phyloP scores from a whole-genome alignment of 257 asterid species.

The Scutellaria minor region DNA sequence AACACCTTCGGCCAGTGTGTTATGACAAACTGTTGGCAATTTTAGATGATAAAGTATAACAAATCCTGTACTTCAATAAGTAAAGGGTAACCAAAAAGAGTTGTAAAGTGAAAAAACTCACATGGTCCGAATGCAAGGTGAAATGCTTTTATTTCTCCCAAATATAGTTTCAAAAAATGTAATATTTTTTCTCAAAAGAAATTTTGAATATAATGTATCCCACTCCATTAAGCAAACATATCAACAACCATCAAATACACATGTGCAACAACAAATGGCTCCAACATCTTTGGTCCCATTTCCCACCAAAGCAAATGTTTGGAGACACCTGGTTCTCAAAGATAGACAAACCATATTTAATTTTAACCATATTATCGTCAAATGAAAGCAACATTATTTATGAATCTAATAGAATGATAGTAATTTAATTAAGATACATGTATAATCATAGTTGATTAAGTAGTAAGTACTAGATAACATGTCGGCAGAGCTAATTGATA shows the following conservation, averaged over 20 bases:
- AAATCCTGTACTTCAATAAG: no score
- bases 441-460: background rate
- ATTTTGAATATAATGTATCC: no score
- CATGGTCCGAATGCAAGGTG: no score
- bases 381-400: conserved; percentile 25
- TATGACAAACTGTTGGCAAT: no score
- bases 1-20: no score
- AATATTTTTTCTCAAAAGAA: no score
- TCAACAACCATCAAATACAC: background rate
- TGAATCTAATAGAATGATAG: background rate
- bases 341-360: conserved; percentile 5
- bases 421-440: background rate
- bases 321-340: background rate
- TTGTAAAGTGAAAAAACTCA: no score
- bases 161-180: no score
- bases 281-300: conserved; percentile 24
- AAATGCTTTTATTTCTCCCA: no score
- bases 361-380: conserved; percentile 5
- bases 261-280: background rate
- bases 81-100: no score
- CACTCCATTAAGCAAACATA: background rate
- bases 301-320: conserved; percentile 15
- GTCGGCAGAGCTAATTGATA: conserved; percentile 25
- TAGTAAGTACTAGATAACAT: background rate
- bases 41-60: no score